phyloP scores from a whole-genome alignment of 306 rosid species.

The Begonia loranthoides region DNA sequence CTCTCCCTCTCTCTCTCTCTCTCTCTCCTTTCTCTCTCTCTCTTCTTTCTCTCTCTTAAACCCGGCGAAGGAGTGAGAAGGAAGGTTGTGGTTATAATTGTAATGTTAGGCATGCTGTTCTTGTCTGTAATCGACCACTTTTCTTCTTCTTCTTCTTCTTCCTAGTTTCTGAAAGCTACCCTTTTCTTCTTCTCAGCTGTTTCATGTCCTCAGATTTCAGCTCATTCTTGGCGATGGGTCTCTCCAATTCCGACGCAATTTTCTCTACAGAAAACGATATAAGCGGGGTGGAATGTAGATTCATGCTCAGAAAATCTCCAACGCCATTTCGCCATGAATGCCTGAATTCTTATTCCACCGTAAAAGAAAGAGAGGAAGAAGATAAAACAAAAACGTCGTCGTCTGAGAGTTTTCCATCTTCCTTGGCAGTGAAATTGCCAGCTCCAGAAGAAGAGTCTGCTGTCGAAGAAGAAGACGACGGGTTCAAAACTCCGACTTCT shows the following conservation, averaged over 20 bases:
- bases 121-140: no score
- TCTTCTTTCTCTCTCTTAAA: no score
- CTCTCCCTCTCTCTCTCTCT: no score
- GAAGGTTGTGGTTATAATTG: no score
- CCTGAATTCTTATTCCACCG: not conserved
- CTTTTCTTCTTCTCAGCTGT: no score
- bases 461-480: slow-evolving; percentile 13
- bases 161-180: no score
- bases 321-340: not conserved
- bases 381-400: slow-evolving; percentile 4
- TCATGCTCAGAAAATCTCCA: slow-evolving; percentile 6
- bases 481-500: slow-evolving; percentile 55
- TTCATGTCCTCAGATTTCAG: not conserved
- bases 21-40: no score
- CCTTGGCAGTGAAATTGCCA: slow-evolving; percentile 16
- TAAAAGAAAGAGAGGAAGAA: not conserved
- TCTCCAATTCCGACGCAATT: slow-evolving; percentile 21
- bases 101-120: no score
- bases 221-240: slow-evolving; percentile 14
- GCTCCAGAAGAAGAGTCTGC: not conserved
- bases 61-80: no score
- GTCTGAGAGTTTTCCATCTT: not conserved
- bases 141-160: no score
- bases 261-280: slow-evolving; percentile 22
- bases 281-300: slow-evolving; percentile 14